These are phyloP conservation scores for Phytophthora hibernalis DNA, from an alignment of 352 stramenopile genomes.

Conservation along the genomic window DNA sequence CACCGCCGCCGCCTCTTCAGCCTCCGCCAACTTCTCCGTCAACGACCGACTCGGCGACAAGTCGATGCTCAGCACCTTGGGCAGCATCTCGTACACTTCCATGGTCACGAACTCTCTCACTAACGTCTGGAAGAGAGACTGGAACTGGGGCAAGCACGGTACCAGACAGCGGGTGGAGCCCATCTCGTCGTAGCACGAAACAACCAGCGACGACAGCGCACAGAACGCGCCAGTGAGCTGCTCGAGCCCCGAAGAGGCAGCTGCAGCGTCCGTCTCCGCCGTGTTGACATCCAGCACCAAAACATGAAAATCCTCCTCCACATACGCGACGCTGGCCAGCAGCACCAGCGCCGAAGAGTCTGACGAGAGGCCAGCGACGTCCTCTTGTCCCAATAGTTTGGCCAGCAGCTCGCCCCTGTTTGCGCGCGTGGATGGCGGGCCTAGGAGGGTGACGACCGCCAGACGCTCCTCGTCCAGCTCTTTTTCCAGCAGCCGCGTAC, in stretches of 20 bases:
- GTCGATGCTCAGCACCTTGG: constrained; percentile 63
- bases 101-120: constrained; percentile 49
- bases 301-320: constrained; percentile 62
- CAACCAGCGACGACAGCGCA: constrained; percentile 70
- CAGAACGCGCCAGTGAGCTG: constrained; percentile 54
- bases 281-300: constrained; percentile 56
- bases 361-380: not conserved
- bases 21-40: constrained; percentile 20
- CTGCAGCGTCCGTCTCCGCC: not conserved
- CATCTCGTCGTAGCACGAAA: constrained; percentile 51
- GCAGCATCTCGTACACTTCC: constrained; percentile 71
- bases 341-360: constrained; percentile 39
- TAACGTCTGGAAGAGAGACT: constrained; percentile 54
- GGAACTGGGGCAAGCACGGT: constrained; percentile 46
- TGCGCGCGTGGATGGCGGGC: constrained; percentile 40
- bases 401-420: constrained; percentile 41
- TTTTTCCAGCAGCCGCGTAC: constrained; percentile 43
- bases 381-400: constrained; percentile 25
- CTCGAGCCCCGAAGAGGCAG: constrained; percentile 9
- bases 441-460: constrained; percentile 53
- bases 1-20: constrained; percentile 11
- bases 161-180: constrained; percentile 26
- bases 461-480: constrained; percentile 64
- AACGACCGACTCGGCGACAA: constrained; percentile 44
- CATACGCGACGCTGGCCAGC: constrained; percentile 48